phyloP scores from a whole-genome alignment of 192 early-diverging fungal genomes.

The Coemansia sp. region DNA sequence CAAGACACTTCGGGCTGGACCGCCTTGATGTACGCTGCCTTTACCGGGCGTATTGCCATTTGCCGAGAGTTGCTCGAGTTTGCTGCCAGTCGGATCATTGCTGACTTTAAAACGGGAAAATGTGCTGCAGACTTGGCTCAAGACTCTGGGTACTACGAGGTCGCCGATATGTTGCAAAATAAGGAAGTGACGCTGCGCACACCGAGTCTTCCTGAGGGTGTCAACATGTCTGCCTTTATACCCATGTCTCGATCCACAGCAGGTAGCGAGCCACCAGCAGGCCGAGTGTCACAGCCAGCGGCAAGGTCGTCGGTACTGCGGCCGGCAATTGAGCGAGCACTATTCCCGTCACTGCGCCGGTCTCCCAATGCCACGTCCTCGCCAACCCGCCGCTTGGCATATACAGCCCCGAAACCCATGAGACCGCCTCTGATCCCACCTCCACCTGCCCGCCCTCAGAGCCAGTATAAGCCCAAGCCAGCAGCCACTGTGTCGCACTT shows the following conservation, averaged over 20 bases:
- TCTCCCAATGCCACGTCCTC: neutral
- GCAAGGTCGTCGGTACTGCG: conserved; percentile 1
- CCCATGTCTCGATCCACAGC: neutral
- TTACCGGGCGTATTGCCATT: conserved; percentile 49
- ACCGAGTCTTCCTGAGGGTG: conserved; percentile 33
- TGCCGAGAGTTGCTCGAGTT: conserved; percentile 51
- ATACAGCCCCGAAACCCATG: conserved; percentile 5
- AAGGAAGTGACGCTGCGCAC: conserved; percentile 23
- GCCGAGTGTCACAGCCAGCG: neutral
- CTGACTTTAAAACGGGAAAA: conserved; percentile 13
- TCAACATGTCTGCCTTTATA: conserved; percentile 25
- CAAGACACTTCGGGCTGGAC: conserved; percentile 48
- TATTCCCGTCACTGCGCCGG: conserved; percentile 15
- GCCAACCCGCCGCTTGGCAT: neutral
- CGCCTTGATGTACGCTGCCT: conserved; percentile 52
- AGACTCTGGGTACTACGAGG: conserved; percentile 49
- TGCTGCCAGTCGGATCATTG: conserved; percentile 8
- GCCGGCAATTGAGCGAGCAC: conserved; percentile 22
- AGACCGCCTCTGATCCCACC: conserved; percentile 23
- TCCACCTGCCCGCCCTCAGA: neutral
- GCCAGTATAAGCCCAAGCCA: neutral
- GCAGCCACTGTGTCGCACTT: neutral
- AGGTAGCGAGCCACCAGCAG: neutral
- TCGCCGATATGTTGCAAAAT: conserved; percentile 45
- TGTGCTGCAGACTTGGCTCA: conserved; percentile 36